Conservation (phyloP, 2,329 filamentous ascomycete genomes). For the Cercospora sojina region DNA sequence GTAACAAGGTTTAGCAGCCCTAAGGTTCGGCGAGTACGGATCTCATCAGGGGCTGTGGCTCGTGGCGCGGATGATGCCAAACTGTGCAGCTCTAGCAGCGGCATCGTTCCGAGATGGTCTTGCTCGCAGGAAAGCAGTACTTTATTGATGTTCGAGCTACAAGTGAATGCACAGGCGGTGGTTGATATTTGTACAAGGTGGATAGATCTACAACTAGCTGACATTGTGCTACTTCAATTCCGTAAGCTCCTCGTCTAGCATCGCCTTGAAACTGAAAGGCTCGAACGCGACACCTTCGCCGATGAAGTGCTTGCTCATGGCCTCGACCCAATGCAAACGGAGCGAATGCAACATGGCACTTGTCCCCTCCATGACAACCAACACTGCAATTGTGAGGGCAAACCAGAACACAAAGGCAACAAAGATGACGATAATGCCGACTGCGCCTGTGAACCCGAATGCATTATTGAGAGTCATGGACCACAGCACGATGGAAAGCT, state of each 20-base stretch:
- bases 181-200: constrained; percentile 4
- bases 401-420: constrained; percentile 88
- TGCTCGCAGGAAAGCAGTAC: not conserved
- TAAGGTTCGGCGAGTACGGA: not conserved
- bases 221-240: constrained; percentile 36
- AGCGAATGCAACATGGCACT: constrained; percentile 93
- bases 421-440: constrained; percentile 78
- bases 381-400: constrained; percentile 71
- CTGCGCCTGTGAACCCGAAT: constrained; percentile 58
- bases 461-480: constrained; percentile 85
- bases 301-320: constrained; percentile 96
- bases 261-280: constrained; percentile 81
- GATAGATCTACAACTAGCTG: constrained; percentile 4
- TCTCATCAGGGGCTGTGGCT: not conserved
- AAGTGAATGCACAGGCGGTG: not conserved
- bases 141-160: not conserved
- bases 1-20: not conserved
- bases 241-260: constrained; percentile 73
- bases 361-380: constrained; percentile 94
- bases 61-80: not conserved
- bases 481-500: constrained; percentile 95
- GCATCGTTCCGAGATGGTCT: not conserved
- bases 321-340: constrained; percentile 93
- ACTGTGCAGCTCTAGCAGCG: not conserved
- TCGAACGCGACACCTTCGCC: constrained; percentile 79